Evolutionary conservation across 495 filamentous ascomycete species (phyloP).

Genomic region (Cercophora sp.): DNA sequence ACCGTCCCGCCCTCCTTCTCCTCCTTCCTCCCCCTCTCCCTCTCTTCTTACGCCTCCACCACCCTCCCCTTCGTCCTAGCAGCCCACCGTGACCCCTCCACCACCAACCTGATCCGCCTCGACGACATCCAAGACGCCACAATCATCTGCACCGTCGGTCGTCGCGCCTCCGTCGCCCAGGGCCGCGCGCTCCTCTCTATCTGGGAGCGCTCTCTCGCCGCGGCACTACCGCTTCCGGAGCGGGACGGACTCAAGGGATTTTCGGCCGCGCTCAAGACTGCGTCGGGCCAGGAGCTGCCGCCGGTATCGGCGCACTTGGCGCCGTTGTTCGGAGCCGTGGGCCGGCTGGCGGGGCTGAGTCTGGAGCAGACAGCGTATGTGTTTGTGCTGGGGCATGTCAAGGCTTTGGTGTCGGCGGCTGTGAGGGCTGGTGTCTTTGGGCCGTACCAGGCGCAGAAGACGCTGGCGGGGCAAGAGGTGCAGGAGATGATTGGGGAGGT

Average conservation of each 20-base stretch:
- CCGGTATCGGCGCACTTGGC: conserved; percentile 63
- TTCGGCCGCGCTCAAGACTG: conserved; percentile 27
- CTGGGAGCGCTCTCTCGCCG: conserved; percentile 74
- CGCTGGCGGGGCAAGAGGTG: conserved; percentile 65
- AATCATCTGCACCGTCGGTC: conserved; percentile 80
- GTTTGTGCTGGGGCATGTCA: conserved; percentile 83
- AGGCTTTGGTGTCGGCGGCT: conserved; percentile 82
- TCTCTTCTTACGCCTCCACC: conserved; percentile 72
- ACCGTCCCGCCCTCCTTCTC: conserved; percentile 50
- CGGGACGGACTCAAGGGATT: conserved; percentile 30
- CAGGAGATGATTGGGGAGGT: conserved; percentile 58
- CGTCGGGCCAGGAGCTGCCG: conserved; percentile 20
- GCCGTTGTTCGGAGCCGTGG: conserved; percentile 75
- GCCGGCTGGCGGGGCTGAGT: conserved; percentile 57
- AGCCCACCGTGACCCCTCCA: conserved; percentile 59
- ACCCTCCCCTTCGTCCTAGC: conserved; percentile 82
- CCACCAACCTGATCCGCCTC: conserved; percentile 47
- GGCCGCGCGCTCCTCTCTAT: conserved; percentile 80
- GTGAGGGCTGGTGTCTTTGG: conserved; percentile 87
- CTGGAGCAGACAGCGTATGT: conserved; percentile 70
- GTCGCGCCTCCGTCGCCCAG: conserved; percentile 78
- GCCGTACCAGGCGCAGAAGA: conserved; percentile 81
- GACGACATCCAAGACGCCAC: conserved; percentile 86
- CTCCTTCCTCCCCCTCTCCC: conserved; percentile 72
- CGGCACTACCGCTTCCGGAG: conserved; percentile 1